A percentile compares a stretch with the other conserved stretches of the same genome.
Evolutionary conservation across 768 basidiomycete species (phyloP).

Genomic region (Termitomyces sp.): DNA sequence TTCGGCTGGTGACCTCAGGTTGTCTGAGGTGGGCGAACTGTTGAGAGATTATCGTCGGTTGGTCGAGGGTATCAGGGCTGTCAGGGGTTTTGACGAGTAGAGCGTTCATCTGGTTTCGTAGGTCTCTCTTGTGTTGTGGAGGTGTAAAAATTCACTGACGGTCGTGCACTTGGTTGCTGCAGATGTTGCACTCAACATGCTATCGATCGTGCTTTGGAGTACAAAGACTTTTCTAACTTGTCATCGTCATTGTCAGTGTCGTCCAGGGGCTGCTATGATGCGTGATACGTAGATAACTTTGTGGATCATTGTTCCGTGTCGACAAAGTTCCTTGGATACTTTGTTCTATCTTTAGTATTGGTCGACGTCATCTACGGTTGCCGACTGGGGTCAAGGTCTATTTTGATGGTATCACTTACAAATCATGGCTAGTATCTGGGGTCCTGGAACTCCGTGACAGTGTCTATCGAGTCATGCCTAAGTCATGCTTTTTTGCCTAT

Average conservation of each 20-base stretch:
- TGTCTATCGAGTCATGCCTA: no score
- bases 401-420: no score
- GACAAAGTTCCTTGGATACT: background rate
- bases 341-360: background rate
- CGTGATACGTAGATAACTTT: background rate
- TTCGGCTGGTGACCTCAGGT: slow-evolving; percentile 69
- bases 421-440: no score
- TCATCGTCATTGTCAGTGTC: background rate
- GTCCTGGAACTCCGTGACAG: no score
- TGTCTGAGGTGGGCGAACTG: slow-evolving; percentile 80
- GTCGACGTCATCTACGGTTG: background rate
- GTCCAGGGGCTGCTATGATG: background rate
- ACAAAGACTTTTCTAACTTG: background rate
- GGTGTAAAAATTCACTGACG: background rate
- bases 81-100: slow-evolving; percentile 56
- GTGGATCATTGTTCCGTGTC: slow-evolving; percentile 11
- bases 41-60: slow-evolving; percentile 79
- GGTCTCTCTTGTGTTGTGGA: background rate
- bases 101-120: slow-evolving; percentile 4
- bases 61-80: slow-evolving; percentile 61
- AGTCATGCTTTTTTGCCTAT: no score
- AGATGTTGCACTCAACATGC: background rate
- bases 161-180: background rate
- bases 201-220: background rate
- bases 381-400: no score